Evolutionary conservation across 2,329 filamentous ascomycete species (phyloP).

Genomic region (Fulvia fulva): DNA sequence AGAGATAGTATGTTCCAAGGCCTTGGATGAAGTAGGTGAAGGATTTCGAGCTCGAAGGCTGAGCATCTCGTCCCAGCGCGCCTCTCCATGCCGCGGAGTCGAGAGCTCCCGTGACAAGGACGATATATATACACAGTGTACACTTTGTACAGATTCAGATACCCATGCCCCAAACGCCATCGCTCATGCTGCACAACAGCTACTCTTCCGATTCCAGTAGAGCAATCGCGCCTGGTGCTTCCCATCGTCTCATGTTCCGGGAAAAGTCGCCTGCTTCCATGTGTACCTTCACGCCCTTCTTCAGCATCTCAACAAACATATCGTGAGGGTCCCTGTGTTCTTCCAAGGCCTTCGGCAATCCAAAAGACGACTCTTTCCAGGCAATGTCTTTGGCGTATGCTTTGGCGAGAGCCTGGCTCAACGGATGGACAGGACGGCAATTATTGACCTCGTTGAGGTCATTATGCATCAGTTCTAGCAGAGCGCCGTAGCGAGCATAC

Average conservation of each 20-base stretch:
- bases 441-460: constrained; percentile 10
- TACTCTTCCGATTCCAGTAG: background rate
- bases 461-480: background rate
- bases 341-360: background rate
- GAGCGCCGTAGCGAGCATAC: background rate
- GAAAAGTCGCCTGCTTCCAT: constrained; percentile 19
- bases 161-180: background rate
- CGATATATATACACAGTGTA: background rate
- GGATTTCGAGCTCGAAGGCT: no score
- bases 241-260: background rate
- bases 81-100: no score
- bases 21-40: no score
- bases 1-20: no score
- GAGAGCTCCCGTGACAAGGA: background rate
- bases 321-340: background rate
- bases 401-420: constrained; percentile 20
- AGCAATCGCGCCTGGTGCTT: background rate
- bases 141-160: background rate
- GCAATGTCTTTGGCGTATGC: constrained; percentile 22
- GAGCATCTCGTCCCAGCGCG: background rate
- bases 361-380: constrained; percentile 21
- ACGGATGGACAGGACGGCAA: constrained; percentile 10
- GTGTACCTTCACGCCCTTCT: constrained; percentile 24
- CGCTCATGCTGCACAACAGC: background rate
- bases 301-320: constrained; percentile 20